phyloP scores from a whole-genome alignment of 352 stramenopile genomes.

The Globisporangium radiosum region DNA sequence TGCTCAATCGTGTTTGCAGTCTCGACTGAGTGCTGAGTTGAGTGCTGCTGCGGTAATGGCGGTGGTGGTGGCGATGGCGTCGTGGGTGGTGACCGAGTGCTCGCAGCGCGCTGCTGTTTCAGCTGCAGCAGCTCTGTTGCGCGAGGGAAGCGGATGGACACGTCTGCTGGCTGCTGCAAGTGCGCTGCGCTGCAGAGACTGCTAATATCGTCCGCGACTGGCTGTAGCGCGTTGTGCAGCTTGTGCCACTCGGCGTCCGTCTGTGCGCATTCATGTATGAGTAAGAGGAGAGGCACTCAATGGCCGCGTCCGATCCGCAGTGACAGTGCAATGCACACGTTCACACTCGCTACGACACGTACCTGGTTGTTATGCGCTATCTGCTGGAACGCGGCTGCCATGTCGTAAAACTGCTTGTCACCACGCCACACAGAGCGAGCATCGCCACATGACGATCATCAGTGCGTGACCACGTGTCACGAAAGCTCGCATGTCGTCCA shows the following conservation, averaged over 20 bases:
- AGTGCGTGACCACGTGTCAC: background rate
- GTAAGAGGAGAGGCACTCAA: background rate
- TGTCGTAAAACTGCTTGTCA: constrained; percentile 1
- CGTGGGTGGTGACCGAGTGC: background rate
- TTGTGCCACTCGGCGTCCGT: constrained; percentile 17
- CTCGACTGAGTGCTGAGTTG: background rate
- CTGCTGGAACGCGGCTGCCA: constrained; percentile 6
- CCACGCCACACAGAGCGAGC: background rate
- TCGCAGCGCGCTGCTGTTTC: constrained; percentile 8
- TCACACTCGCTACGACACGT: background rate
- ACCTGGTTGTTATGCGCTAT: constrained; percentile 1
- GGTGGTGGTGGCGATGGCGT: background rate
- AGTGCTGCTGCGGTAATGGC: background rate
- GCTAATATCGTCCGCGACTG: constrained; percentile 19
- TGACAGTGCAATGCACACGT: background rate
- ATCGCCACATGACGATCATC: background rate
- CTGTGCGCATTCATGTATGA: background rate
- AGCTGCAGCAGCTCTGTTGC: constrained; percentile 22
- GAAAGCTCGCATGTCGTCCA: background rate
- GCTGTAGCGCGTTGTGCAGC: constrained; percentile 17
- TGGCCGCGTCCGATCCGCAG: background rate
- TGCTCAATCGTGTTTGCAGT: constrained; percentile 3
- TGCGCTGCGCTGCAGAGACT: constrained; percentile 5
- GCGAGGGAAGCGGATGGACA: constrained; percentile 15
- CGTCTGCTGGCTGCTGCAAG: background rate